Evolutionary conservation across 176 grass and related monocot species (phyloP).

Genomic region (Zoysia japonica): DNA sequence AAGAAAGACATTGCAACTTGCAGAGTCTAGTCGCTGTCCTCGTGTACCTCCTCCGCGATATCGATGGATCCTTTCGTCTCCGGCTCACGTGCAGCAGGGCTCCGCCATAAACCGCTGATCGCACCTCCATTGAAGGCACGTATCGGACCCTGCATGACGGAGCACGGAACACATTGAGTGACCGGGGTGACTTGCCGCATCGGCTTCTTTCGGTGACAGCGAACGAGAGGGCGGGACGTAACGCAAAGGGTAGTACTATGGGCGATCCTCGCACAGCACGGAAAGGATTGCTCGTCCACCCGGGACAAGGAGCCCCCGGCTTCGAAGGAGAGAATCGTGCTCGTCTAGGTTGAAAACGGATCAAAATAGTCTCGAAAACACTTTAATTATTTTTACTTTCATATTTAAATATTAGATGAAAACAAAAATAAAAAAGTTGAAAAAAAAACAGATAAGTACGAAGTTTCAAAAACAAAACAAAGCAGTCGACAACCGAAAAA

Average conservation of each 20-base stretch:
- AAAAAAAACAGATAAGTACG: too few relatives aligned
- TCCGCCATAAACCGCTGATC: conserved; percentile 5
- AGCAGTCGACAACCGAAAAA: too few relatives aligned
- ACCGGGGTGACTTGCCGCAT: background rate
- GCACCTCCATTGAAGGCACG: conserved; percentile 3
- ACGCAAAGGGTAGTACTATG: background rate
- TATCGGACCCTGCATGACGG: background rate
- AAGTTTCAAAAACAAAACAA: too few relatives aligned
- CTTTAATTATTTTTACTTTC: too few relatives aligned
- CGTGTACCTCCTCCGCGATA: background rate
- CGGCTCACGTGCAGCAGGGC: conserved; percentile 5
- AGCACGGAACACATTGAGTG: conserved; percentile 19
- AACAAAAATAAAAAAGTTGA: too few relatives aligned
- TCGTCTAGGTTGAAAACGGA: too few relatives aligned
- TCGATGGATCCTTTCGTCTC: background rate
- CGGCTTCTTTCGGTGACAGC: background rate
- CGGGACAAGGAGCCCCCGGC: conserved; percentile 3
- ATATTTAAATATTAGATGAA: too few relatives aligned
- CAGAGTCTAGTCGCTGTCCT: background rate
- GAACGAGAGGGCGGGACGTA: background rate
- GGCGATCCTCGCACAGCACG: conserved; percentile 24
- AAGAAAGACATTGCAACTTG: background rate
- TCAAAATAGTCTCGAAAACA: too few relatives aligned
- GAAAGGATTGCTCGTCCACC: background rate
- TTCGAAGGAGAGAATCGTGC: background rate